These are phyloP conservation scores for Aspergillus latus DNA, from an alignment of 2,329 filamentous ascomycete species.

Conservation along the genomic window DNA sequence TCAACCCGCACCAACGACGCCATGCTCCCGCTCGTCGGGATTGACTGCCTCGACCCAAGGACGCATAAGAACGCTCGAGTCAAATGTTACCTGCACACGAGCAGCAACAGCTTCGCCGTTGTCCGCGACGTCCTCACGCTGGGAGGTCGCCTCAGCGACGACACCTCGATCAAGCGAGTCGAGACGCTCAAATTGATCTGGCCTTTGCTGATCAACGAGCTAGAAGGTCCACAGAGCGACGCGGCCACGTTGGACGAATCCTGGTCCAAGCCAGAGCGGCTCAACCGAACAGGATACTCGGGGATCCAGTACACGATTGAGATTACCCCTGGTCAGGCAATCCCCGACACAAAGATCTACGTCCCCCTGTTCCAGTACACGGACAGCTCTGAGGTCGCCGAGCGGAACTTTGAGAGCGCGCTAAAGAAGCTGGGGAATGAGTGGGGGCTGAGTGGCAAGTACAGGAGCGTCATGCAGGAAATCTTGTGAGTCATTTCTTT, in stretches of 20 bases:
- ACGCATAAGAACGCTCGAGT: not conserved
- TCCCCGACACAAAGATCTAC: constrained; percentile 13
- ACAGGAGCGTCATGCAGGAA: constrained; percentile 1
- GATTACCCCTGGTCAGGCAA: constrained; percentile 2
- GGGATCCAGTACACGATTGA: constrained; percentile 8
- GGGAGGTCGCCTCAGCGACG: constrained; percentile 5
- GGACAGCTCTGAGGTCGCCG: not conserved
- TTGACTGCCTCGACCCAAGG: constrained; percentile 8
- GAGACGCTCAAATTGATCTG: not conserved
- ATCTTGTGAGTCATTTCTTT: not conserved
- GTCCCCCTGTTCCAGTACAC: constrained; percentile 11
- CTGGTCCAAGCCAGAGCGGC: constrained; percentile 8
- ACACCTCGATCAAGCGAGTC: not conserved
- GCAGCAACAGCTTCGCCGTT: constrained; percentile 3
- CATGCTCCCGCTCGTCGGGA: constrained; percentile 1
- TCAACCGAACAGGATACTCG: constrained; percentile 6
- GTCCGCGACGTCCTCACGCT: constrained; percentile 10
- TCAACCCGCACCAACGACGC: not conserved
- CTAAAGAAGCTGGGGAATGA: constrained; percentile 11
- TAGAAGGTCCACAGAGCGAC: not conserved
- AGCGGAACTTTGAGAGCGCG: constrained; percentile 4
- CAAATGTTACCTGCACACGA: constrained; percentile 11
- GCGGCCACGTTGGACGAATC: not conserved
- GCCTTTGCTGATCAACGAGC: not conserved
- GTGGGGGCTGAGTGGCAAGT: constrained; percentile 5